Base-by-base conservation (phyloP, 371 early-diverging fungal species). In the Haplosporangium sp. region DNA sequence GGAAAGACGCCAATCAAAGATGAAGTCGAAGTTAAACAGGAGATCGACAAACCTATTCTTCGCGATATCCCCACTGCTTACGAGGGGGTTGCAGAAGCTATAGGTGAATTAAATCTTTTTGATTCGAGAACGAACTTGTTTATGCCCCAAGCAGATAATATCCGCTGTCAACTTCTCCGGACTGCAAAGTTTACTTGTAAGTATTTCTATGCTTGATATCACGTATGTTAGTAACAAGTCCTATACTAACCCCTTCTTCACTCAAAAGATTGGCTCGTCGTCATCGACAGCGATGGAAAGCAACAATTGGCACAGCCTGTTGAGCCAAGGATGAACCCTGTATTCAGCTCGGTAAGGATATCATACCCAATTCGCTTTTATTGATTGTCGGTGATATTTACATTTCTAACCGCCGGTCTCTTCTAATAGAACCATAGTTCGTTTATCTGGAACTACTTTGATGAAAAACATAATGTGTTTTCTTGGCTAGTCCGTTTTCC, bases 311-410 rank as follows among this genome's bases (percentile, higher is more conserved):
- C 87, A 34, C 95, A 96, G 79, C 83, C 83, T 37, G 57, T 96
- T 15, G 89, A 92, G 61, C 84, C 87, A 34, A 81, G 83, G 38
- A 94, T 95, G 93, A 92, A 92, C 65, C 90, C 92, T 2, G 86
- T 91, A 35, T 94, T 94, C 81, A 93, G 87, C 79, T 9, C 40
- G 13, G 84, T 82, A 73, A 64, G 74, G 50, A 11, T 27, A 27
- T 1, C 27, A 27, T 27, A 27, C 27, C 1, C 27, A 27, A 27
- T 27, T 27, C 27, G 27, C 27, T 27, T 27, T 27, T 27, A 27
- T 27, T 27, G 27, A 7, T 47, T 35, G 11, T 62, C 11, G 8
- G 7, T 44, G 44, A 44, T 11, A 13, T 44, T 44, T 27, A 39
- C 60, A n/a, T 60, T 17, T 42, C 61, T 19, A 0, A 9, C 19